Conservation (phyloP, 2,329 filamentous ascomycete genomes). For the Aspergillus oerlinghausenensis region DNA sequence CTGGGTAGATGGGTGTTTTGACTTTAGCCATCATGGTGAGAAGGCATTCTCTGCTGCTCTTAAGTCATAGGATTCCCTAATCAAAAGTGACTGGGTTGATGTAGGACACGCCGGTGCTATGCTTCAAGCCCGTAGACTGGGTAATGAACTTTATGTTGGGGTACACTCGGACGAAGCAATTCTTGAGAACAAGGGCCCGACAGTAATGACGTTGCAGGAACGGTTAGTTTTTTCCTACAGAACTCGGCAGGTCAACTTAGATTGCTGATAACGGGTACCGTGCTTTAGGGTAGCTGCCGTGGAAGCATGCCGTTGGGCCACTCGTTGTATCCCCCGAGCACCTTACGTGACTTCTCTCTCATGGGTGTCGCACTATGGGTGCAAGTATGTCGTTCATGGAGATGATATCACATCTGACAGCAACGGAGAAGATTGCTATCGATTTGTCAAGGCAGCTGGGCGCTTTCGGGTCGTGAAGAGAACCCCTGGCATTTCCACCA, state of each 20-base stretch:
- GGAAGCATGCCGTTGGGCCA: slow-evolving; percentile 93
- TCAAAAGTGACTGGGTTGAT: slow-evolving; percentile 2
- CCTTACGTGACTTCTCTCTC: slow-evolving; percentile 92
- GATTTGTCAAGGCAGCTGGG: slow-evolving; percentile 89
- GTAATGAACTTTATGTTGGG: slow-evolving; percentile 81
- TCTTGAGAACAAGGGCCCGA: slow-evolving; percentile 93
- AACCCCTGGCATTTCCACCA: slow-evolving; percentile 94
- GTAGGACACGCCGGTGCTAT: slow-evolving; percentile 92
- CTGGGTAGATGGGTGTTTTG: slow-evolving; percentile 98
- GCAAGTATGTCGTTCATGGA: slow-evolving; percentile 91
- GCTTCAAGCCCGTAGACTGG: slow-evolving; percentile 89
- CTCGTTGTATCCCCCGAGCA: slow-evolving; percentile 73
- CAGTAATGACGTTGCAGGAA: slow-evolving; percentile 91
- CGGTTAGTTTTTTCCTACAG: slow-evolving; percentile 47
- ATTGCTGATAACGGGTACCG: slow-evolving; percentile 4
- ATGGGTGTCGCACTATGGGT: slow-evolving; percentile 94
- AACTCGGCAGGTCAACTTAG: not conserved
- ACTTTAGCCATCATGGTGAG: slow-evolving; percentile 94
- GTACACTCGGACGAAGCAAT: slow-evolving; percentile 96
- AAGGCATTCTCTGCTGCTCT: not conserved
- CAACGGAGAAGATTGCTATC: slow-evolving; percentile 92
- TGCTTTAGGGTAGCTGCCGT: slow-evolving; percentile 70
- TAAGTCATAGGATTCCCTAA: slow-evolving; percentile 2
- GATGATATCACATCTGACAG: slow-evolving; percentile 97
- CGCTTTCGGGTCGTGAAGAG: slow-evolving; percentile 96